A percentile compares a stretch with the other conserved stretches of the same genome.
phyloP scores from a whole-genome alignment of 2,329 filamentous ascomycete species.

The Aspergillaceae sp. region DNA sequence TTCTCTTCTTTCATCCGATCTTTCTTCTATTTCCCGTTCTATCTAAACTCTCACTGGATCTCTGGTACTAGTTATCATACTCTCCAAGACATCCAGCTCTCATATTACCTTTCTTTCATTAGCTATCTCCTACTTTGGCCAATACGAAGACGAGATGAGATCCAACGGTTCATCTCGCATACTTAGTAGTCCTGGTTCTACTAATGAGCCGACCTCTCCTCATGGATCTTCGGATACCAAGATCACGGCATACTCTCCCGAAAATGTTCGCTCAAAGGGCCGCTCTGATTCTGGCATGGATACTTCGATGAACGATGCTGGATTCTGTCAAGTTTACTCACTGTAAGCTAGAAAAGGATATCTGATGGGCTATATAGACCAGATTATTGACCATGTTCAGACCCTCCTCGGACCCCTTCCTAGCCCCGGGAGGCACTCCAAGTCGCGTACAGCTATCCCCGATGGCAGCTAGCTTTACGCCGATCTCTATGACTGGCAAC shows the following conservation, averaged over 20 bases:
- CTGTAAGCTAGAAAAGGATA: conserved; percentile 10
- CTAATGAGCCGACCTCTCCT: conserved; percentile 47
- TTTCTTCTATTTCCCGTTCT: too few species aligned
- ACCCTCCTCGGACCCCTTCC: conserved; percentile 23
- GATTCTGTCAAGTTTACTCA: conserved; percentile 12
- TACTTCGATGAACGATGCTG: conserved; percentile 9
- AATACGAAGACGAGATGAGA: conserved; percentile 13
- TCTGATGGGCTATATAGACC: too few species aligned
- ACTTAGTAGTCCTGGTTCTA: conserved; percentile 31
- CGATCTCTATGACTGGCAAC: conserved; percentile 27
- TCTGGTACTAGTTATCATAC: not conserved
- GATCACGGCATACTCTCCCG: conserved; percentile 56
- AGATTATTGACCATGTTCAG: conserved; percentile 7
- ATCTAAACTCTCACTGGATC: too few species aligned
- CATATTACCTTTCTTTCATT: not conserved
- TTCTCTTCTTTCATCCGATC: too few species aligned
- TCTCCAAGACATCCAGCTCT: not conserved
- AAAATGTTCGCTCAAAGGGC: conserved; percentile 42
- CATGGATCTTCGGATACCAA: conserved; percentile 58
- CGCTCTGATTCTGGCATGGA: conserved; percentile 12
- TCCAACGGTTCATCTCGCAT: conserved; percentile 19
- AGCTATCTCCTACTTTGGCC: not conserved
- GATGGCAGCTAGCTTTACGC: conserved; percentile 55
- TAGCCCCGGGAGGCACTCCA: conserved; percentile 11
- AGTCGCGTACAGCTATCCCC: conserved; percentile 47